Conservation (phyloP, 2,329 filamentous ascomycete species). For the Boeremia lycopersici region DNA sequence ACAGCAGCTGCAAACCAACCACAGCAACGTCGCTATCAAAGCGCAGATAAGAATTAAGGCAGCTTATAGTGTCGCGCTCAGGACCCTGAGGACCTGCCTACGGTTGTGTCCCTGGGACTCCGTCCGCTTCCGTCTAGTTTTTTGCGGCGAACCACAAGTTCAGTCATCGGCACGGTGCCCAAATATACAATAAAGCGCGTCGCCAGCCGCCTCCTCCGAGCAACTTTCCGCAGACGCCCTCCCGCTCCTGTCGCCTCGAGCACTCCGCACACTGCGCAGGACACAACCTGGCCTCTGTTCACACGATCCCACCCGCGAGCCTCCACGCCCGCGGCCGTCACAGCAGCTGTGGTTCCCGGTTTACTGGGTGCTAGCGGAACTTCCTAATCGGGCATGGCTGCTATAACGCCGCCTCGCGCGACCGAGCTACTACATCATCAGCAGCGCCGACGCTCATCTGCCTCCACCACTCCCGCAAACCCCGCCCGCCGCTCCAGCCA, state of each 20-base stretch:
- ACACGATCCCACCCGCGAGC: conserved; percentile 1
- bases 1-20: not conserved
- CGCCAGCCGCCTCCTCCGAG: not conserved
- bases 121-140: too few species aligned
- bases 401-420: conserved; percentile 21
- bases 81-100: not conserved
- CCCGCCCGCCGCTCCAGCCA: conserved; percentile 47
- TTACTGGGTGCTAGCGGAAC: conserved; percentile 4
- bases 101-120: too few species aligned
- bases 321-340: conserved; percentile 7
- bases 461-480: conserved; percentile 21
- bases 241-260: not conserved
- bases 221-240: conserved; percentile 1
- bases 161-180: too few species aligned
- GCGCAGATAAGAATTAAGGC: conserved; percentile 13
- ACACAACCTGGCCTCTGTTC: not conserved
- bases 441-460: conserved; percentile 28
- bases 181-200: too few species aligned
- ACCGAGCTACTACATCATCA: conserved; percentile 22
- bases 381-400: conserved; percentile 17
- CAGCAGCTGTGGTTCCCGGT: conserved; percentile 6
- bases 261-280: not conserved
- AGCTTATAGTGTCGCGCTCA: conserved; percentile 1
- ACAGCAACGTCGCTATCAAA: conserved; percentile 1
- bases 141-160: too few species aligned